Evolutionary conservation across 371 early-diverging fungal genomes (phyloP), one percentile per base, ranked within the genome.

Genomic region (Coemansia sp.): DNA sequence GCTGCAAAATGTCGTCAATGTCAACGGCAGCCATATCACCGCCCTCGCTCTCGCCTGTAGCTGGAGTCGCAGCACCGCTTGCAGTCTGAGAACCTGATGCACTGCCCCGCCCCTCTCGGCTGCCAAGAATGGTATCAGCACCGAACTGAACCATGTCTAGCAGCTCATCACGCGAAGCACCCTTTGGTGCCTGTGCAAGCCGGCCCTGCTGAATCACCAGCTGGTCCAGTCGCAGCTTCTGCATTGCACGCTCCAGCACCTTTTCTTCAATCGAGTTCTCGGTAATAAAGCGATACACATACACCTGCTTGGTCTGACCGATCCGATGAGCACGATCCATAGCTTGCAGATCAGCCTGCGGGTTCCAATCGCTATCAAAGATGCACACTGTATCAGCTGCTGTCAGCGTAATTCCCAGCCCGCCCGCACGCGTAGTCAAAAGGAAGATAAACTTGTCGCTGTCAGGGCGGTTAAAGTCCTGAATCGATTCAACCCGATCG

Each of bases 331-430:
- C 99, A 66, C 99, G 91, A 81, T 99, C 99, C 83, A 87, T 85
- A 8, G 96, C 97, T 82, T 98, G 97, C 26, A 97, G 80, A 83
- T 98, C 98, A 16, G 92, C 95, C 82, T 96, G 97, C 21, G 98
- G 98, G 75, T 98, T 98, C 99, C 98, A 99, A 80, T 99, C 99
- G 73, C 91, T 94, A 80, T 99, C 99, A 75, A 93, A 99, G 66
- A 99, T 86, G 57, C 99, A 86, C 45, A 99, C 99, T 34, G 89
- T 92, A 80, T 99, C 98, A 11, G 99, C 99, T 2, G 94, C 91
- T 0, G 95, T 94, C 75, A 99, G 83, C 80, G 99, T 99, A 76
- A 99, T 98, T 65, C 99, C 99, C 21, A 99, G 85, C 61, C 99
- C 99, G 67, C 99, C 99, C 5, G 99, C 98, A 59, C 97, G 89